Evolutionary conservation across 2,329 filamentous ascomycete genomes (phyloP), one percentile per base, ranked within the genome.

Genomic region (Aspergillus ochraceoroseus): DNA sequence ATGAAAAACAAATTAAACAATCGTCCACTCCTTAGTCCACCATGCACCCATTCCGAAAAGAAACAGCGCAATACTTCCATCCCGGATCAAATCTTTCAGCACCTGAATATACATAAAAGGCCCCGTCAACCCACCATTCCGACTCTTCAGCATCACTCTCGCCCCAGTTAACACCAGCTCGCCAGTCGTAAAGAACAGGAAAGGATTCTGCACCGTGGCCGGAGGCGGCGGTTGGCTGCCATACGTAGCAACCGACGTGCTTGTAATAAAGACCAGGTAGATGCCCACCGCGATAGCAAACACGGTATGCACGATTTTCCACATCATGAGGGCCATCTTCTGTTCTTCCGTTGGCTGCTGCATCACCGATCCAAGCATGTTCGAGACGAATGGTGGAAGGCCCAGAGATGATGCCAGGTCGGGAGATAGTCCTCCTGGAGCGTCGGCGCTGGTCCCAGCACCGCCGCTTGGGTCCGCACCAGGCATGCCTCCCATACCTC

Each of bases 301-400:
- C 11, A 80, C 31, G 4, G 73, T 70, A 53, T 82, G 79, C 7
- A 80, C 56, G 14, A 77, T 58, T 37, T 76, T 73, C 79, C 78
- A 82, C 7, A 75, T 48, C 29, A 50, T 55, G 23, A 57, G 47
- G 8, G 55, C 54, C 38, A 60, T 59, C 47, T 64, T 56, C 44
- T 67, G 59, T 31, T 58, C 53, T 9, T 64, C 57, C 3, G 59
- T 61, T 41, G 61, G 63, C 43, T 58, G 64, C 55, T 63, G 58
- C 22, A 60, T 55, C 14, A 58, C 61, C 41, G 62, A 59, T 23
- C 61, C 62, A 27, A 67, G 52, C 55, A 61, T 65, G 53, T 52
- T 67, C 43, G 66, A 58, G 2, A 69, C 32, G 38, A 61, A 64
- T 5, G 64, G 58, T 6, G 66, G 64, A 7, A 67, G 38, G 5